phyloP scores from a whole-genome alignment of 768 basidiomycete species.

The Dacryopinax spathularia region DNA sequence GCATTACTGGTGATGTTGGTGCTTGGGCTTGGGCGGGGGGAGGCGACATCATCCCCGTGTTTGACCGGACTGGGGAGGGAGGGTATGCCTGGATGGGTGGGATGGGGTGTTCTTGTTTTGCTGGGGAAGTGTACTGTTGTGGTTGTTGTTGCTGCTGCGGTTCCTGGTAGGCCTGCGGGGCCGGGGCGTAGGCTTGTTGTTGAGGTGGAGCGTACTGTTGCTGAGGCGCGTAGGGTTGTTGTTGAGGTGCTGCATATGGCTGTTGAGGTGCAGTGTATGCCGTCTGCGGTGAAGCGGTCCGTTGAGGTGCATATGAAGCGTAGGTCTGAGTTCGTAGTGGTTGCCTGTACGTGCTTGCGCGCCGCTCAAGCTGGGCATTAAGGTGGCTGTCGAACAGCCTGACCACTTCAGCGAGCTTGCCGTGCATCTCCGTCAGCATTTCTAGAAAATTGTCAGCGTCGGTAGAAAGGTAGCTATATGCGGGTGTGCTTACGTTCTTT shows the following conservation, averaged over 20 bases:
- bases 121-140: conserved; percentile 21
- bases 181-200: conserved; percentile 14
- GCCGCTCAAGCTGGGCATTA: conserved; percentile 50
- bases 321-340: conserved; percentile 19
- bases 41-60: background rate
- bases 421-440: conserved; percentile 84
- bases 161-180: conserved; percentile 18
- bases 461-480: background rate
- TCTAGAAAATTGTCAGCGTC: conserved; percentile 32
- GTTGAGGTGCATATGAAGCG: conserved; percentile 15
- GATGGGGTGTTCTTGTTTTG: conserved; percentile 14
- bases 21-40: background rate
- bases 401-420: conserved; percentile 82
- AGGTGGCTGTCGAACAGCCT: conserved; percentile 80
- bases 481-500: conserved; percentile 56
- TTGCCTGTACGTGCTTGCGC: conserved; percentile 2
- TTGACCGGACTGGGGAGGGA: background rate
- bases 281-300: conserved; percentile 17
- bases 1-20: background rate
- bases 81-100: background rate
- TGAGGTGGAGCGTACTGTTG: conserved; percentile 19
- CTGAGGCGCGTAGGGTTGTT: conserved; percentile 8
- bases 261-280: conserved; percentile 18
- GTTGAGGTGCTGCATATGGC: conserved; percentile 17
- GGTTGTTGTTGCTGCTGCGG: conserved; percentile 12